These are phyloP conservation scores for Tephrocybe sp. DNA, from an alignment of 768 basidiomycete genomes.

Conservation along the genomic window DNA sequence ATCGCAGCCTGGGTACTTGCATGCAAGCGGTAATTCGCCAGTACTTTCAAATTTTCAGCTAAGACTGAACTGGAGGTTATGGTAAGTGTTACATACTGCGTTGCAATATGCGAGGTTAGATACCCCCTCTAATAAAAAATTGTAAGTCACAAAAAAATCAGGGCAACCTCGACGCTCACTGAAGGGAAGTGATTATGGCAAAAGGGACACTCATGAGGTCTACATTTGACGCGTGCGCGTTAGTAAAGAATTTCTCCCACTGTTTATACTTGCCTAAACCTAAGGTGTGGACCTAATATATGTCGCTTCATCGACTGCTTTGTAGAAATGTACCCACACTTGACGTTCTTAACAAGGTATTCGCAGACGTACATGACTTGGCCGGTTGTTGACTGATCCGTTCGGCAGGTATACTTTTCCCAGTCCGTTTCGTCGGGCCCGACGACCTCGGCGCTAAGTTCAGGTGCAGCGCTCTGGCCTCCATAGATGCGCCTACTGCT, in stretches of 20 bases:
- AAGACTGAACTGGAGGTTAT: neutral
- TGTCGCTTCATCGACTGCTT: slow-evolving; percentile 73
- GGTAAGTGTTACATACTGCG: slow-evolving; percentile 9
- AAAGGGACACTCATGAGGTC: slow-evolving; percentile 7
- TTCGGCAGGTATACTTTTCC: slow-evolving; percentile 20
- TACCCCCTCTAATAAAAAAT: slow-evolving; percentile 2
- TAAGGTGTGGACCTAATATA: slow-evolving; percentile 61
- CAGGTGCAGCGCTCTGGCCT: neutral
- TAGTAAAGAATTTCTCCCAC: neutral
- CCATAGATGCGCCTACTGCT: neutral
- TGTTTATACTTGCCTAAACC: slow-evolving; percentile 50
- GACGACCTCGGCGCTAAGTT: neutral
- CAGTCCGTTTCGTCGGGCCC: slow-evolving; percentile 13
- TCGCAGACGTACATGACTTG: slow-evolving; percentile 23
- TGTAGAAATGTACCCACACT: slow-evolving; percentile 34
- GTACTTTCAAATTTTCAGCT: slow-evolving; percentile 39
- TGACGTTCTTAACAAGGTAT: slow-evolving; percentile 28
- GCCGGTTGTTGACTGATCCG: slow-evolving; percentile 18
- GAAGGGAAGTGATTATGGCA: slow-evolving; percentile 8
- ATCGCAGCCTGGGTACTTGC: slow-evolving; percentile 45
- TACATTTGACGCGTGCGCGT: too few relatives aligned
- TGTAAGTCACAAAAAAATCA: neutral
- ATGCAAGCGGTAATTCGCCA: slow-evolving; percentile 53
- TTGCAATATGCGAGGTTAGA: slow-evolving; percentile 10
- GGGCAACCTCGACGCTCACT: neutral